Percentiles rank a stretch among this genome's conserved stretches.
These are phyloP conservation scores for Apiospora aurea DNA, from an alignment of 2,329 filamentous ascomycete species.

Conservation along the genomic window DNA sequence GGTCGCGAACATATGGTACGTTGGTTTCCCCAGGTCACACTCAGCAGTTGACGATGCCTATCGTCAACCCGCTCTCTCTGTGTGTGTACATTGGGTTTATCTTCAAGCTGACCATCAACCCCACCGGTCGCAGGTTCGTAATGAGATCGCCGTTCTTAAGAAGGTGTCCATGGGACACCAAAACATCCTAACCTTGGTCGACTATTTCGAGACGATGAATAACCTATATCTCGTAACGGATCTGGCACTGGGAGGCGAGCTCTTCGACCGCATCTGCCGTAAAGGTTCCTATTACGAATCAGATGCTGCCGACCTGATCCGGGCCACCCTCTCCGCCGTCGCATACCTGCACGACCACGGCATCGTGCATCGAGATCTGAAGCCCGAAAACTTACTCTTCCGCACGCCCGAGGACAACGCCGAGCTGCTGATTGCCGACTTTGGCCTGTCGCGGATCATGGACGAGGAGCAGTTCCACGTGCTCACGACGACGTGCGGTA, in stretches of 20 bases:
- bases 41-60: background rate
- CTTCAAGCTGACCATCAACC: background rate
- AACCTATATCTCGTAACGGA: conserved; percentile 98
- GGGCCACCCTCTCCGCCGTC: conserved; percentile 94
- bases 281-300: conserved; percentile 99
- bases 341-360: conserved; percentile 98
- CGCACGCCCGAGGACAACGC: conserved; percentile 97
- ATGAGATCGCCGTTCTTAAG: conserved; percentile 97
- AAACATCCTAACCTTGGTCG: conserved; percentile 96
- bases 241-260: conserved; percentile 91
- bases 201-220: conserved; percentile 99
- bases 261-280: conserved; percentile 98
- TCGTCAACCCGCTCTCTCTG: background rate
- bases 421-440: conserved; percentile 95
- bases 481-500: conserved; percentile 95
- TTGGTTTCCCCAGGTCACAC: conserved; percentile 15
- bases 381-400: conserved; percentile 97
- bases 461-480: conserved; percentile 99
- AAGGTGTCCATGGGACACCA: conserved; percentile 99
- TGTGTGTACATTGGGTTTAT: conserved; percentile 21
- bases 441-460: conserved; percentile 96
- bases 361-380: conserved; percentile 97
- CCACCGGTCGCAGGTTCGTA: conserved; percentile 72
- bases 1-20: conserved; percentile 96
- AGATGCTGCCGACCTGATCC: conserved; percentile 93